These are phyloP conservation scores for Dillenia suffruticosa DNA, from an alignment of 164 flowering plant species.

Conservation along the genomic window DNA sequence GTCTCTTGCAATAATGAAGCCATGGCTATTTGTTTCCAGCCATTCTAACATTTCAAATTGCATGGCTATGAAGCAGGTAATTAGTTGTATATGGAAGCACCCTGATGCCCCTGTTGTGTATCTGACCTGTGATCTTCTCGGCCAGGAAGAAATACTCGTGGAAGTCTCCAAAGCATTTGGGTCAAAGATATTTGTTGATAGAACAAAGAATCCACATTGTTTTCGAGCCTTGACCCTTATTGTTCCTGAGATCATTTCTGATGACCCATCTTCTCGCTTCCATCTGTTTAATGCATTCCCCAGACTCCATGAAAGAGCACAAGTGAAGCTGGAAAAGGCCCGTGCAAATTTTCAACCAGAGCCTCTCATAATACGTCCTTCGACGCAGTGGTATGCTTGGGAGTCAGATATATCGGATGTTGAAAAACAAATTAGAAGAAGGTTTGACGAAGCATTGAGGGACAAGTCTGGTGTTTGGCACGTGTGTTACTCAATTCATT, in stretches of 20 bases:
- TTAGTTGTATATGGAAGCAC: constrained; percentile 92
- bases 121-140: constrained; percentile 78
- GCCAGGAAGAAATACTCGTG: constrained; percentile 74
- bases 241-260: constrained; percentile 59
- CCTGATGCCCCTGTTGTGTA: constrained; percentile 70
- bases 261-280: constrained; percentile 68
- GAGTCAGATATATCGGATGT: constrained; percentile 34
- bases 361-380: constrained; percentile 85
- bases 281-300: constrained; percentile 71
- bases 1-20: no score
- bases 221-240: constrained; percentile 38
- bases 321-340: constrained; percentile 51
- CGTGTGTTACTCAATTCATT: constrained; percentile 85
- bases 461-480: constrained; percentile 86
- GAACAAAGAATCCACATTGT: constrained; percentile 39
- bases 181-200: constrained; percentile 69
- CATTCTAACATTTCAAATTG: not conserved
- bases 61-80: constrained; percentile 42
- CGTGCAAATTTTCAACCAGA: constrained; percentile 44
- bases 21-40: not conserved
- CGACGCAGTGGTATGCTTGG: constrained; percentile 83
- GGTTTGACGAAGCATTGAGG: constrained; percentile 43
- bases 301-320: constrained; percentile 58
- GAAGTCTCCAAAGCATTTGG: constrained; percentile 75
- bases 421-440: constrained; percentile 27